Evolutionary conservation across 2,329 filamentous ascomycete species (phyloP), one percentile per base, ranked within the genome.

Genomic region (Pseudogymnoascus sp.): DNA sequence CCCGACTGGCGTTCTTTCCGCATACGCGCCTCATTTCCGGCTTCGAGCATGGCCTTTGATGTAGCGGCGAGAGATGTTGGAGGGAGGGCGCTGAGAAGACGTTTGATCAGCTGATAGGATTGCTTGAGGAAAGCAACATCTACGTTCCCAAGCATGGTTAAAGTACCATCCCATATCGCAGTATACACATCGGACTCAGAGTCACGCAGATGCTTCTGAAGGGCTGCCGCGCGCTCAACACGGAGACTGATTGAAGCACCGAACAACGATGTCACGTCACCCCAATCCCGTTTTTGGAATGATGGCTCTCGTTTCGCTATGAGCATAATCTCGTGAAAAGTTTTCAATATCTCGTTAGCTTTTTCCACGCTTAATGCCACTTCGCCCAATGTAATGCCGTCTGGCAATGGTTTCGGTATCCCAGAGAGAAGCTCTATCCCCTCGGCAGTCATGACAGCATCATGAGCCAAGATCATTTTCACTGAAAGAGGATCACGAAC

Each of bases 401-500:
- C 66, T 66, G 28, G 75, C 75, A 31, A 77, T 66, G 21, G 73
- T 66, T 53, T 3, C 60, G 68, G 59, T 71, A 72, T 63, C 6
- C 64, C 69, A 8, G 69, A 69, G 2, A 75, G 65, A 5, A 76
- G 62, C 1, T 37, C 61, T 21, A 70, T 66, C 4, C 65, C 68
- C 59, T 74, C 72, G 2, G 59, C 46, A 11, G 67, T 69, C 18
- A 65, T 65, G 8, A 70, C 56, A 7, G 63, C 63, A 59, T 43
- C 16, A n/a, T 62, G 25, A 14, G 43, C 63, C 62, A 72, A 75
- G 2, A 77, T 63, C 2, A 53, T 62, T 40, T 66, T 67, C 3
- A 68, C 65, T 2, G 72, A 74, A 21, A 70, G 59, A 5, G 73
- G 70, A 67, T 78, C 77, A 23, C 72, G 72, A n/a, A 74, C 67